Base-by-base conservation (phyloP, 495 filamentous ascomycete species). In the Hyaloscypha variabilis region DNA sequence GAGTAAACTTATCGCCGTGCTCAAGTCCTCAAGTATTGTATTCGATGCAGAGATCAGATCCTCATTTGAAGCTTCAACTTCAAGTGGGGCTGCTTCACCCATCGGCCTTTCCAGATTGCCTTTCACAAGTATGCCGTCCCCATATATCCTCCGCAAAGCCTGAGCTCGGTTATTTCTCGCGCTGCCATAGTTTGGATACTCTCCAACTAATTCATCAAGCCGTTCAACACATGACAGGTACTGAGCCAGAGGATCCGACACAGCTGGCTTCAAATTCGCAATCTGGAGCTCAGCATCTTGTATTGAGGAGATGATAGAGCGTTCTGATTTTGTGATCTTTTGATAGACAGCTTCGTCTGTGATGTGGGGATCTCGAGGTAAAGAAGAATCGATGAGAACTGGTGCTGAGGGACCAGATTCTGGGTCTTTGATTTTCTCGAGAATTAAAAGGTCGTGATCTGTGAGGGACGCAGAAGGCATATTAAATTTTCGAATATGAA, bases 131-230 rank as follows among this genome's bases (percentile, higher is more conserved):
- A 84, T 75, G 1, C 71, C 63, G 65, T 85, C 82, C n/a, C 85
- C 85, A 34, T 82, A 81, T 46, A 82, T 74, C 62, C 90, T 77
- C 6, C 92, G 82, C 0, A 86, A 68, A 17, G 87, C 83, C 67
- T 95, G 92, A 5, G 91, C 92, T 51, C 90, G 82, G 73, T 97
- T 96, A 66, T 89, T 90, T 66, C 87, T 85, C 0, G 86, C 90
- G 53, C 88, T 87, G 2, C 92, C 90, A 69, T 95, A 96, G 8
- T 76, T 76, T 2, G 90, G 91, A 57, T 88, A 70, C 21, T 83
- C 69, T 3, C 67, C 65, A 36, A 93, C 82, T 1, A 96, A 76
- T 10, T 74, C 63, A 23, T 79, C 78, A 4, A 95, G 78, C 8
- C 61, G 72, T 11, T 72, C 67, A 55, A 83, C 70, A 53, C 77